These are phyloP conservation scores for Hypsizygus marmoreus DNA, from an alignment of 768 basidiomycete species.

Conservation along the genomic window DNA sequence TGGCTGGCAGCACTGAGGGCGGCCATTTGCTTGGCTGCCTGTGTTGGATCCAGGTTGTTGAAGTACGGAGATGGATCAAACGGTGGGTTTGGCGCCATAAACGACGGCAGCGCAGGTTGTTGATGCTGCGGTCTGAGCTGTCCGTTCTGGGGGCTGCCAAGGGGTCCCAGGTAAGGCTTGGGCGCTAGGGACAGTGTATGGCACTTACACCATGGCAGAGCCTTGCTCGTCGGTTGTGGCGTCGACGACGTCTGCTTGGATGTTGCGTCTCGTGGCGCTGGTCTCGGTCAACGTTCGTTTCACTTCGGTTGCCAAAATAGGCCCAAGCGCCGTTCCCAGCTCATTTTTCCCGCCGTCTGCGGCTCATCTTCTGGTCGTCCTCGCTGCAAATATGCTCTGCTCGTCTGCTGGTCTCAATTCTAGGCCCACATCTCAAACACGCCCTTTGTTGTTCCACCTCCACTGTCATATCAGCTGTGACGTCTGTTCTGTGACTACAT, in stretches of 20 bases:
- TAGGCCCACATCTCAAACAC: not conserved
- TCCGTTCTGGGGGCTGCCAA: conserved; percentile 40
- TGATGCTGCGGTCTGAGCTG: conserved; percentile 35
- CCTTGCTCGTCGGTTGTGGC: conserved; percentile 9
- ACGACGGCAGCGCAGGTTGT: conserved; percentile 32
- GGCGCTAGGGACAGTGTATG: conserved; percentile 11
- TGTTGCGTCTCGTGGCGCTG: not conserved
- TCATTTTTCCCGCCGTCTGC: not conserved
- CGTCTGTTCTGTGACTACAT: conserved; percentile 5
- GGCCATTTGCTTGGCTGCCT: conserved; percentile 80
- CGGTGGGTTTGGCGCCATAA: conserved; percentile 29
- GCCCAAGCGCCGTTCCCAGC: not conserved
- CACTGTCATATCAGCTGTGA: conserved; percentile 8
- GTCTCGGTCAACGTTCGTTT: conserved; percentile 12
- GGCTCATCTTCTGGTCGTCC: not conserved
- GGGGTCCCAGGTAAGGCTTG: conserved; percentile 11
- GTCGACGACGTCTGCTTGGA: conserved; percentile 6
- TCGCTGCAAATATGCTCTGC: no score
- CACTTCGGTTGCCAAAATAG: conserved; percentile 12
- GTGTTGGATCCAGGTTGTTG: conserved; percentile 61
- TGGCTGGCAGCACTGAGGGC: conserved; percentile 67
- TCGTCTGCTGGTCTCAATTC: not conserved
- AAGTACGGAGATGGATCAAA: conserved; percentile 43
- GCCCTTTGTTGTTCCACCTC: no score
- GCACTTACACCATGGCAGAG: conserved; percentile 36